phyloP scores from a whole-genome alignment of 352 stramenopile species.

The Phytophthora constricta region DNA sequence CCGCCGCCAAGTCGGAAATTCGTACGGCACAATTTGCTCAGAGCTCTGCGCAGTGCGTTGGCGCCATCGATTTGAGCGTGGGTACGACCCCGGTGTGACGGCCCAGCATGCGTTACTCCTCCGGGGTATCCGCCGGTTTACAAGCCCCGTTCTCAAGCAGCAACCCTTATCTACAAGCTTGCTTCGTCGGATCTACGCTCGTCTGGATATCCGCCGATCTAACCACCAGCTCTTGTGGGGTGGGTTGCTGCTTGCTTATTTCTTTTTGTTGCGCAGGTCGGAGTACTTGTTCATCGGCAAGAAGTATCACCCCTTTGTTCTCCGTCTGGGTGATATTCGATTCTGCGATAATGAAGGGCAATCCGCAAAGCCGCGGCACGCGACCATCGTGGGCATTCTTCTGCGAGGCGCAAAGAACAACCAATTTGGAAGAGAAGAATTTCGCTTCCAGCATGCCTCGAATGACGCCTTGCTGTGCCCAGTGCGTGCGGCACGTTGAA shows the following conservation, averaged over 20 bases:
- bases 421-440: slow-evolving; percentile 28
- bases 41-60: slow-evolving; percentile 23
- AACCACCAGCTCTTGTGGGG: slow-evolving; percentile 22
- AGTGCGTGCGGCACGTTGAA: slow-evolving; percentile 6
- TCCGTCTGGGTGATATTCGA: slow-evolving; percentile 13
- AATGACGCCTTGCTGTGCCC: slow-evolving; percentile 8
- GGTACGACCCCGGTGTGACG: background rate
- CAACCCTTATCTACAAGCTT: slow-evolving; percentile 16
- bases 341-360: slow-evolving; percentile 9
- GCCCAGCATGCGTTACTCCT: slow-evolving; percentile 7
- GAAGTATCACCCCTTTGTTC: slow-evolving; percentile 10
- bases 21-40: slow-evolving; percentile 21
- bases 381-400: slow-evolving; percentile 18
- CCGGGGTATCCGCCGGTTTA: slow-evolving; percentile 7
- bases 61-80: slow-evolving; percentile 13
- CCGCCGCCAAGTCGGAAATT: slow-evolving; percentile 5
- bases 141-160: slow-evolving; percentile 9
- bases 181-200: slow-evolving; percentile 1
- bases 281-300: slow-evolving; percentile 15
- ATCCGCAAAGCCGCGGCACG: background rate
- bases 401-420: slow-evolving; percentile 32
- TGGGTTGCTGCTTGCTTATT: slow-evolving; percentile 21
- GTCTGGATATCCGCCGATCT: background rate
- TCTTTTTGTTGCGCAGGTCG: slow-evolving; percentile 18
- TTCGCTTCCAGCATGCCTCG: slow-evolving; percentile 21